These are phyloP conservation scores for Pyronema omphalodes DNA, from an alignment of 495 filamentous ascomycete species.

Conservation along the genomic window DNA sequence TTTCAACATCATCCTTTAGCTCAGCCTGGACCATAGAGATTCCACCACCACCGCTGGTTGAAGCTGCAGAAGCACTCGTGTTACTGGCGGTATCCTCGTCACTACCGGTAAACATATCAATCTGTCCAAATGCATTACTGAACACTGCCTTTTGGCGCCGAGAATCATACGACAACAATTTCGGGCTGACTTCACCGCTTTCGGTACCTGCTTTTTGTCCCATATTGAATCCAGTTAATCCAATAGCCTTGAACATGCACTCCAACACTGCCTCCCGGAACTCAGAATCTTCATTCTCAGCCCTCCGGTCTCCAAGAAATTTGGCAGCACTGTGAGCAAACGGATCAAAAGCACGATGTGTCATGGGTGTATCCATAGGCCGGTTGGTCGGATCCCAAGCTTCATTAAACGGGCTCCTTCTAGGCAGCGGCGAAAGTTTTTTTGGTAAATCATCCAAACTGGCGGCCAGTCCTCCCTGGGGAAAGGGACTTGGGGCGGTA, in stretches of 20 bases:
- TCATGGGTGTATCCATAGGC: conserved; percentile 10
- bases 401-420: conserved; percentile 9
- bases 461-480: not conserved
- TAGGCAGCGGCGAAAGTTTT: conserved; percentile 6
- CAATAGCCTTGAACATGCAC: conserved; percentile 90
- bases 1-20: conserved; percentile 80
- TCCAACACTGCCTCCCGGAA: conserved; percentile 84
- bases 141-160: conserved; percentile 70
- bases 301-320: conserved; percentile 19
- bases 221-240: conserved; percentile 45
- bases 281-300: conserved; percentile 53
- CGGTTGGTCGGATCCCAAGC: conserved; percentile 6
- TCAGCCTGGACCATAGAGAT: conserved; percentile 45
- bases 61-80: conserved; percentile 43
- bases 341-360: conserved; percentile 23
- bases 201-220: conserved; percentile 41
- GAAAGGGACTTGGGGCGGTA: conserved; percentile 17
- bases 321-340: conserved; percentile 19
- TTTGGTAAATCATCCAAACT: not conserved
- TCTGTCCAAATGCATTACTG: conserved; percentile 82
- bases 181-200: conserved; percentile 70
- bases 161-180: conserved; percentile 68
- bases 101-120: conserved; percentile 72
- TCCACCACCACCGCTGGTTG: conserved; percentile 37
- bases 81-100: conserved; percentile 82